A percentile compares a stretch with the other conserved stretches of the same genome.
These are phyloP conservation scores for Boletus edulis DNA, from an alignment of 768 basidiomycete genomes.

Conservation along the genomic window DNA sequence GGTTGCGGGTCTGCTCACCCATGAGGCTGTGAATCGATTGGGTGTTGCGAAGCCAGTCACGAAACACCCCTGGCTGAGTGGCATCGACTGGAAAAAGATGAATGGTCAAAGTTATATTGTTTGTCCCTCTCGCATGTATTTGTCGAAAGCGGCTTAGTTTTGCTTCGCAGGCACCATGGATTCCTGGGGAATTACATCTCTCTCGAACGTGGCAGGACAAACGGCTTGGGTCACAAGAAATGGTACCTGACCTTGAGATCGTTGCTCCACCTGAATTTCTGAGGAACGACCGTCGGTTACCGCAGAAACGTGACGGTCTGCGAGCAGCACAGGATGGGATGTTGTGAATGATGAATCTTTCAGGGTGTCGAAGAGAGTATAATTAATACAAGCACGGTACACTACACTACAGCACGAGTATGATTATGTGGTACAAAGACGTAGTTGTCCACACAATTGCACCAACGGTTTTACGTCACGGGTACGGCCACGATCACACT, in stretches of 20 bases:
- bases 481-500: conserved; percentile 39
- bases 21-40: conserved; percentile 38
- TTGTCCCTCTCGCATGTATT: conserved; percentile 19
- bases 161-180: conserved; percentile 40
- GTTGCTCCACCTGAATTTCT: conserved; percentile 33
- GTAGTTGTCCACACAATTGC: conserved; percentile 28
- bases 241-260: conserved; percentile 41
- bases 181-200: conserved; percentile 31
- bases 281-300: conserved; percentile 37
- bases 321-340: background rate
- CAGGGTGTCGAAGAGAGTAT: no score
- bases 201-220: conserved; percentile 37
- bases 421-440: conserved; percentile 12
- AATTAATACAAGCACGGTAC: background rate
- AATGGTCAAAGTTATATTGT: conserved; percentile 43
- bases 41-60: conserved; percentile 37
- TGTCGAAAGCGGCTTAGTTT: background rate
- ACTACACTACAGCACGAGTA: background rate
- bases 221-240: conserved; percentile 35
- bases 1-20: conserved; percentile 39
- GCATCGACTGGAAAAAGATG: conserved; percentile 49
- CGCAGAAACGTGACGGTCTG: background rate
- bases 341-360: no score
- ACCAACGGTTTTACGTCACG: conserved; percentile 40
- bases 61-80: conserved; percentile 44